These are phyloP conservation scores for Podosphaera aphanis DNA, from an alignment of 2,329 filamentous ascomycete genomes.

Conservation along the genomic window DNA sequence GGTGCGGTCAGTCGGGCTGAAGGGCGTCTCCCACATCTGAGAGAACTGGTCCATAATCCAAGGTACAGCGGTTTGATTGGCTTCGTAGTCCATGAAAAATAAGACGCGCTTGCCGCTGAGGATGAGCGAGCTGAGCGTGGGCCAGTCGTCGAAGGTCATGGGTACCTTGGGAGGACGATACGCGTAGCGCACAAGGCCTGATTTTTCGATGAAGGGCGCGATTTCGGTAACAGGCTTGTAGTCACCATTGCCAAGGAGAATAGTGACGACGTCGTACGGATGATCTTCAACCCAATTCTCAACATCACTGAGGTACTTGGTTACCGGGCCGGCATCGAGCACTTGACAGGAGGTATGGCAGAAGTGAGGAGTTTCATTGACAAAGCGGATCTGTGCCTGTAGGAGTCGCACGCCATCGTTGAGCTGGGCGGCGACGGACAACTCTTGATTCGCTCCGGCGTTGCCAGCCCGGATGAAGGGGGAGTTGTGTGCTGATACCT, in stretches of 20 bases:
- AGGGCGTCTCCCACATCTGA: constrained; percentile 79
- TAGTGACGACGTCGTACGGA: constrained; percentile 70
- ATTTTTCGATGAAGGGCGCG: constrained; percentile 40
- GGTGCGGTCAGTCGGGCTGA: constrained; percentile 27
- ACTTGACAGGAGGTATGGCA: constrained; percentile 72
- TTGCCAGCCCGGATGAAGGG: constrained; percentile 50
- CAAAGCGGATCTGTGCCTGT: constrained; percentile 39
- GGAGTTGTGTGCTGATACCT: constrained; percentile 60
- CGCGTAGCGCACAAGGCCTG: constrained; percentile 48
- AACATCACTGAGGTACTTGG: constrained; percentile 46
- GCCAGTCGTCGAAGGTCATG: constrained; percentile 58
- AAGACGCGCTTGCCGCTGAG: constrained; percentile 45
- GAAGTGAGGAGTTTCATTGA: constrained; percentile 42
- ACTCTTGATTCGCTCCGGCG: constrained; percentile 51
- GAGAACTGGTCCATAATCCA: constrained; percentile 76
- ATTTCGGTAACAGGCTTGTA: constrained; percentile 42
- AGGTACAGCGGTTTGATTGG: constrained; percentile 49
- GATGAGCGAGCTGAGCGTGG: constrained; percentile 58
- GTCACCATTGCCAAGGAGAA: constrained; percentile 67
- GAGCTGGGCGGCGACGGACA: constrained; percentile 44
- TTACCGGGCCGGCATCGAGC: constrained; percentile 57
- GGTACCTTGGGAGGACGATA: constrained; percentile 50
- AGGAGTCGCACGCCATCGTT: constrained; percentile 51
- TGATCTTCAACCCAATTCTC: constrained; percentile 48
- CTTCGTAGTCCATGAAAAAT: constrained; percentile 67